Conservation (phyloP, 1,284 basidiomycete species). For the Trichosporon sp. region DNA sequence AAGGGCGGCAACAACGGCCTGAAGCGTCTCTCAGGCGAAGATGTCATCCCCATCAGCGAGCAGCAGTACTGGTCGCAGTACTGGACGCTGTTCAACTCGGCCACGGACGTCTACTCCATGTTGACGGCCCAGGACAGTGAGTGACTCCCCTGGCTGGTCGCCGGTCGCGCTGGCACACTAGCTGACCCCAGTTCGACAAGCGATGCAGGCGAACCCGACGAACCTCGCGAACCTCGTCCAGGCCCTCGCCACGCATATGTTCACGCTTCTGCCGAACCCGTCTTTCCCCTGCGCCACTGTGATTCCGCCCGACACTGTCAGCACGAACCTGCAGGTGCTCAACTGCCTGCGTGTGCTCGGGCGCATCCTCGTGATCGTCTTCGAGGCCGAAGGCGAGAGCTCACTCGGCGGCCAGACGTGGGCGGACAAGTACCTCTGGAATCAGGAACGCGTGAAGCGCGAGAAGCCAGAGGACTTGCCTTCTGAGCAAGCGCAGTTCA, state of each 20-base stretch:
- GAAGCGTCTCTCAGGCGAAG: slow-evolving; percentile 62
- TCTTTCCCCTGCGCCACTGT: slow-evolving; percentile 62
- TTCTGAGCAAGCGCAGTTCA: slow-evolving; percentile 57
- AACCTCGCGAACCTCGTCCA: slow-evolving; percentile 77
- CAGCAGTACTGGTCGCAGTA: slow-evolving; percentile 78
- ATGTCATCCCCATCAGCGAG: slow-evolving; percentile 67
- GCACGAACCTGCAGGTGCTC: slow-evolving; percentile 73
- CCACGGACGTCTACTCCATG: slow-evolving; percentile 81
- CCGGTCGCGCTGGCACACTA: background rate
- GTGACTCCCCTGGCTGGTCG: slow-evolving; percentile 32
- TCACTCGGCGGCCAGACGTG: slow-evolving; percentile 11
- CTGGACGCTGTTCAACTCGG: slow-evolving; percentile 73
- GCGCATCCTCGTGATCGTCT: slow-evolving; percentile 78
- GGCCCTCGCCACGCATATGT: slow-evolving; percentile 68
- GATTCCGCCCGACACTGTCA: slow-evolving; percentile 44
- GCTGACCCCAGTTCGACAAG: slow-evolving; percentile 62
- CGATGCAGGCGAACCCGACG: slow-evolving; percentile 71
- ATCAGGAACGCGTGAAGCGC: slow-evolving; percentile 6
- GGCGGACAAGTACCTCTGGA: slow-evolving; percentile 18
- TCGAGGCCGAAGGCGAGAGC: slow-evolving; percentile 65
- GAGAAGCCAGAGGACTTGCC: background rate
- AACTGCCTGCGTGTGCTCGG: slow-evolving; percentile 83
- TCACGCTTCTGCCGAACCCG: slow-evolving; percentile 73
- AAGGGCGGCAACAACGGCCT: slow-evolving; percentile 73
- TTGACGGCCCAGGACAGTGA: slow-evolving; percentile 78